Base-by-base conservation (phyloP, 2,329 filamentous ascomycete species). In the Aureobasidium melanogenum region DNA sequence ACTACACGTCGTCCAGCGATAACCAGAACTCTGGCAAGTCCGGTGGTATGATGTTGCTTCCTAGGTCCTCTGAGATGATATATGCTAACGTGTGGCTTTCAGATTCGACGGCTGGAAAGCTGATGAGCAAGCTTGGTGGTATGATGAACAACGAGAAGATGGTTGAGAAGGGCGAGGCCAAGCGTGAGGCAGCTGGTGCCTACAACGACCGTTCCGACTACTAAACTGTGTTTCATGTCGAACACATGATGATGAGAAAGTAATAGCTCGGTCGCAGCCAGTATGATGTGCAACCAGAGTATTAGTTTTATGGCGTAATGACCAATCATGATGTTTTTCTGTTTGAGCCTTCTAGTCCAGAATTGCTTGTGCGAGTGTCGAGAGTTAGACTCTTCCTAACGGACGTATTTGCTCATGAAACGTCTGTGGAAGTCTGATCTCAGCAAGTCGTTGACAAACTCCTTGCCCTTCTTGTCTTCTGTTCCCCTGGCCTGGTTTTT, bases 401-500 rank as follows among this genome's bases (percentile, higher is more conserved):
- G 67, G 62, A 74, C 72, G 63, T 74, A 74, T 64, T 72, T 72
- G 63, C 73, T 71, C 94, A 99, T 99, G 75, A 99, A 99, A 65
- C 91, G 87, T 77, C 92, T 94, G 79, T 99, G 94, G 75, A 99
- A 99, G 75, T 99, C 94, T 32, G 91, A 97, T 64, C 93, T 86
- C 65, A 97, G 78, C 70, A 96, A 80, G 75, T 97, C 91, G 72
- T 99, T 99, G 74, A 99, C 92, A 77, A 99, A 99, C 75, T 96
- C 92, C 79, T 93, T 95, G 26, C 63, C 63, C 58, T 68, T 65
- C 79, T 88, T 91, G 65, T 97, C 91, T 71, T 97, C 93, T 0
- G 92, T 96, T 9, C 93, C 94, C 63, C 94, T 84, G 36, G 93
- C 94, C 77, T 99, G 94, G 74, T 99, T 99, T 80, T 96, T 97